Base-by-base conservation (phyloP, 1,139 yeast genomes). In the Geotrichum fermentans region DNA sequence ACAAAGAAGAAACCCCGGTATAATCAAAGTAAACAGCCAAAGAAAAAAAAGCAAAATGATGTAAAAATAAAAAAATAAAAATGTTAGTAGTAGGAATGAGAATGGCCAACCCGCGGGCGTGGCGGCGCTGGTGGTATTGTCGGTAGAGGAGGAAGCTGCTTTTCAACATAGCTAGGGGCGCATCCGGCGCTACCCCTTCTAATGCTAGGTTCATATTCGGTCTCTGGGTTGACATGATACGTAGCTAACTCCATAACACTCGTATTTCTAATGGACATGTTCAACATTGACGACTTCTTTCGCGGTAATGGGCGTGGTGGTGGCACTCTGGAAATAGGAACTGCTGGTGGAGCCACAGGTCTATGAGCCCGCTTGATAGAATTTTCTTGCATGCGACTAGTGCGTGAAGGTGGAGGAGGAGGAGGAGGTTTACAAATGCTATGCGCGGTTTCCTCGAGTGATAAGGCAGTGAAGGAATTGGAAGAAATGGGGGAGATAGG, bases 261-360 rank as follows among this genome's bases (percentile, higher is more conserved):
- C 6, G 51, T 42, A n/a, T 42, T 43, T 33, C 44, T 18, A 38
- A 38, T 43, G 2, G 51, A 32, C 47, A 47, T 42, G 32, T 36
- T 44, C 21, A 45, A 5, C 13, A 37, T 24, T 4, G 34, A 30
- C 16, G 48, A 40, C 35, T 35, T 35, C 7, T 41, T 45, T 18
- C 52, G 26, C 2, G 50, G 49, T 4, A 38, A 40, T 5, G 54
- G 54, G 2, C 40, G 44, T 4, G 43, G 42, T 11, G 52, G 52
- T 30, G 49, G 49, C 5, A 21, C 16, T 22, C 20, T 41, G 30
- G 30, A n/a, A 10, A 17, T 30, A 16, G 39, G 37, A 13, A 37
- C 37, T 8, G 29, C 32, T 10, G 41, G 33, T 7, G 38, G 45
- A 6, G 49, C 47, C 4, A 33, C 22, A 17, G 40, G 36, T 13